Percentiles rank a stretch among this genome's conserved stretches.
Evolutionary conservation across 2,329 filamentous ascomycete genomes (phyloP).

Genomic region (Karstenula rhodostoma): DNA sequence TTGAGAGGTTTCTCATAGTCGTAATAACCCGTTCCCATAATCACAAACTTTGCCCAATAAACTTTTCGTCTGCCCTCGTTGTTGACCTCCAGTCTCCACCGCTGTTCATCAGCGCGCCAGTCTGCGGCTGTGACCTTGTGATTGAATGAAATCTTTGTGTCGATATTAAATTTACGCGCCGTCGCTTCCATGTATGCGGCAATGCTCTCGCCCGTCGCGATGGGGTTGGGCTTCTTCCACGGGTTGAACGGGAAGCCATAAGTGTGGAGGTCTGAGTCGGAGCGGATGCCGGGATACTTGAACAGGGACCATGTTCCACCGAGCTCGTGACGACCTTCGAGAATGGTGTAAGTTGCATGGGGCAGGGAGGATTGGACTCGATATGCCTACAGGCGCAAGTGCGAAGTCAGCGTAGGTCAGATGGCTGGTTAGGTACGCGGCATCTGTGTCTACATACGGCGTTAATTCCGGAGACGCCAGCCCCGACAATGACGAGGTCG

Average conservation of each 20-base stretch:
- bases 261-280: conserved; percentile 59
- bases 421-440: too few species aligned
- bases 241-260: conserved; percentile 73
- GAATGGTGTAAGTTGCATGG: conserved; percentile 66
- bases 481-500: conserved; percentile 70
- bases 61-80: conserved; percentile 46
- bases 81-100: conserved; percentile 54
- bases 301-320: conserved; percentile 85
- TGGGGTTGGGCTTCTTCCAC: conserved; percentile 63
- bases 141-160: conserved; percentile 55
- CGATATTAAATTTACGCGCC: conserved; percentile 54
- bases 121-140: conserved; percentile 53
- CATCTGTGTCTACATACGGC: conserved; percentile 49
- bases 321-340: conserved; percentile 71
- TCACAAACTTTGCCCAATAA: conserved; percentile 59
- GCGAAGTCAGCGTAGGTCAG: too few species aligned
- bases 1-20: conserved; percentile 71
- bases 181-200: conserved; percentile 55
- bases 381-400: conserved; percentile 55
- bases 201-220: conserved; percentile 56
- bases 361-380: conserved; percentile 69
- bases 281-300: conserved; percentile 74
- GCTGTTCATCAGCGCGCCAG: conserved; percentile 59
- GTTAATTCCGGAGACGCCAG: conserved; percentile 79
- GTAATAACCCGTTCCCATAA: conserved; percentile 75